Evolutionary conservation across 352 stramenopile genomes (phyloP).

Genomic region (Phytophthora boehmeriae): DNA sequence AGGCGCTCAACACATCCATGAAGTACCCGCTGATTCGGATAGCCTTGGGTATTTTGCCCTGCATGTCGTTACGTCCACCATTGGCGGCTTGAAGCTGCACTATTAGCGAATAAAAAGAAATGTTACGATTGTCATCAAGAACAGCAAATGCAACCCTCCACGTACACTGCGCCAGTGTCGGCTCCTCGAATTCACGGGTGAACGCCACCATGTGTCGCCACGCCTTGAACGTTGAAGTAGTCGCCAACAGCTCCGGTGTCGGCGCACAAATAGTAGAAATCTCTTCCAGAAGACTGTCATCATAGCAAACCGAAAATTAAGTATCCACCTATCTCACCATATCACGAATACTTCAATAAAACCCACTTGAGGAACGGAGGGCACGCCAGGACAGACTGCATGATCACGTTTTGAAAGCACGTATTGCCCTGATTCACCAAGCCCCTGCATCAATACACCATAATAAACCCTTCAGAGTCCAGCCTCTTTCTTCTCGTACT

Average conservation of each 20-base stretch:
- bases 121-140: neutral
- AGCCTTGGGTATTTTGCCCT: slow-evolving; percentile 63
- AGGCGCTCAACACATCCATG: slow-evolving; percentile 79
- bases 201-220: slow-evolving; percentile 86
- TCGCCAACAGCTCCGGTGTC: slow-evolving; percentile 50
- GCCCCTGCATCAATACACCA: slow-evolving; percentile 38
- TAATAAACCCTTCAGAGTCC: neutral
- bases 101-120: slow-evolving; percentile 15
- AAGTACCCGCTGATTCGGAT: slow-evolving; percentile 87
- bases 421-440: slow-evolving; percentile 89
- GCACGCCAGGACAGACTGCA: slow-evolving; percentile 83
- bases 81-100: slow-evolving; percentile 32
- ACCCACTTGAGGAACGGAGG: slow-evolving; percentile 83
- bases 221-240: slow-evolving; percentile 58
- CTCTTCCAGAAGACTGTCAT: slow-evolving; percentile 60
- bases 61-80: slow-evolving; percentile 31
- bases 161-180: slow-evolving; percentile 68
- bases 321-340: neutral
- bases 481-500: neutral
- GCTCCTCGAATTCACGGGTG: slow-evolving; percentile 83
- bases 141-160: slow-evolving; percentile 9
- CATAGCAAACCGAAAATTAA: slow-evolving; percentile 2
- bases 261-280: slow-evolving; percentile 60
- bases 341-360: neutral
- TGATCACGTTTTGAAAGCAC: slow-evolving; percentile 90